Evolutionary conservation across 371 early-diverging fungal species (phyloP).

Genomic region (Funneliformis caledonium): DNA sequence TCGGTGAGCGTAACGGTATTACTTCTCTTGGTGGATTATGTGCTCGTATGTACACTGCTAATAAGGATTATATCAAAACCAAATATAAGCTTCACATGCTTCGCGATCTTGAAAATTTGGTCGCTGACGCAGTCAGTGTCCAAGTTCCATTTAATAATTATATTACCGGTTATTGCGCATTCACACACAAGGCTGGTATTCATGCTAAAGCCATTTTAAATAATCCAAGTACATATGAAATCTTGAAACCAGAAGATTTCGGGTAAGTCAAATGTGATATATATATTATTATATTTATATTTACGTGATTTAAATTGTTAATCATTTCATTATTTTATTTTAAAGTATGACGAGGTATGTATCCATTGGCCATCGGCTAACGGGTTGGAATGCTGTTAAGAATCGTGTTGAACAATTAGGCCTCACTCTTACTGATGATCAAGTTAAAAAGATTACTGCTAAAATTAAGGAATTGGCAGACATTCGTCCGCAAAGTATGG

Average conservation of each 20-base stretch:
- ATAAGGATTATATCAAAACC: slow-evolving; percentile 84
- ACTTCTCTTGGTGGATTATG: slow-evolving; percentile 93
- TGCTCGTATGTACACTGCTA: slow-evolving; percentile 93
- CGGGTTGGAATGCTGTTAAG: slow-evolving; percentile 99
- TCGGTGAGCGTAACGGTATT: slow-evolving; percentile 98
- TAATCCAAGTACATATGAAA: slow-evolving; percentile 97
- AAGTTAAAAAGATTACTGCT: slow-evolving; percentile 89
- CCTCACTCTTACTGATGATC: slow-evolving; percentile 82
- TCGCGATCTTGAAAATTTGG: slow-evolving; percentile 92
- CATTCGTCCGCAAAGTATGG: slow-evolving; percentile 85
- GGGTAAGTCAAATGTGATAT: slow-evolving; percentile 43
- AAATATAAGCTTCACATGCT: slow-evolving; percentile 92
- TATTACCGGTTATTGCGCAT: slow-evolving; percentile 97
- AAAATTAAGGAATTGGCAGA: slow-evolving; percentile 95
- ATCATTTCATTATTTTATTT: not conserved
- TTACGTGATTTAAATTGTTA: not conserved
- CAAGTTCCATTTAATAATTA: slow-evolving; percentile 98
- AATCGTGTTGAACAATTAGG: slow-evolving; percentile 91
- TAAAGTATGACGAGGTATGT: slow-evolving; percentile 92
- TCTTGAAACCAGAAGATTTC: slow-evolving; percentile 95
- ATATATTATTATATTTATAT: not conserved
- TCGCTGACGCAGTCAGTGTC: slow-evolving; percentile 93
- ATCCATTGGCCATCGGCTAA: slow-evolving; percentile 93
- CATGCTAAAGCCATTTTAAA: slow-evolving; percentile 98
- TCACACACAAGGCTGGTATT: slow-evolving; percentile 98